phyloP scores from a whole-genome alignment of 2,329 filamentous ascomycete species.

The Cordyceps cateniannulata region DNA sequence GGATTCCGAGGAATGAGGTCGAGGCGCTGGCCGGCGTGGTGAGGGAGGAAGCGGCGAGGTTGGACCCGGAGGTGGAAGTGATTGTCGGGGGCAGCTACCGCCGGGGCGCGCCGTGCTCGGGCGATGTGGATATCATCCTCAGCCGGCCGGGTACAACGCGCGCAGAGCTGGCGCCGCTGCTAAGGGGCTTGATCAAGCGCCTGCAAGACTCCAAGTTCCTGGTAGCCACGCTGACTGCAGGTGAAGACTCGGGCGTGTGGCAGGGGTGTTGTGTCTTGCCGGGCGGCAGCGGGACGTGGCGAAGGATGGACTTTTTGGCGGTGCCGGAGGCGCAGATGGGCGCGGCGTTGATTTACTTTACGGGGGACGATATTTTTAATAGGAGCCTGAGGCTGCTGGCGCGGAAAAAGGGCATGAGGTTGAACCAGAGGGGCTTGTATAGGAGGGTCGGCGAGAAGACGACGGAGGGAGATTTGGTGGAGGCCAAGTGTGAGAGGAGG shows the following conservation, averaged over 20 bases:
- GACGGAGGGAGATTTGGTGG: conserved; percentile 63
- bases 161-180: conserved; percentile 52
- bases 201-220: conserved; percentile 61
- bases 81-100: conserved; percentile 82
- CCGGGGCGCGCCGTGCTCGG: conserved; percentile 64
- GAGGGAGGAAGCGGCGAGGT: conserved; percentile 43
- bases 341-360: conserved; percentile 89
- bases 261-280: conserved; percentile 77
- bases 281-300: conserved; percentile 50
- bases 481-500: conserved; percentile 66
- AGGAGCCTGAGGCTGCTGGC: conserved; percentile 76
- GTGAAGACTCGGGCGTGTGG: conserved; percentile 65
- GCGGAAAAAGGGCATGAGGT: conserved; percentile 69
- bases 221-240: conserved; percentile 59
- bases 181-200: conserved; percentile 55
- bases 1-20: conserved; percentile 75
- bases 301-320: conserved; percentile 77
- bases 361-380: conserved; percentile 93
- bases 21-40: conserved; percentile 62
- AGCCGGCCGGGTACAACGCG: conserved; percentile 58
- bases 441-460: conserved; percentile 45
- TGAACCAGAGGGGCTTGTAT: conserved; percentile 81
- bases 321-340: conserved; percentile 76
- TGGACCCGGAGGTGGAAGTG: conserved; percentile 61
- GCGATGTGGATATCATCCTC: conserved; percentile 82